These are phyloP conservation scores for Hansenula lynferdii DNA, from an alignment of 1,139 yeast genomes.

Conservation along the genomic window DNA sequence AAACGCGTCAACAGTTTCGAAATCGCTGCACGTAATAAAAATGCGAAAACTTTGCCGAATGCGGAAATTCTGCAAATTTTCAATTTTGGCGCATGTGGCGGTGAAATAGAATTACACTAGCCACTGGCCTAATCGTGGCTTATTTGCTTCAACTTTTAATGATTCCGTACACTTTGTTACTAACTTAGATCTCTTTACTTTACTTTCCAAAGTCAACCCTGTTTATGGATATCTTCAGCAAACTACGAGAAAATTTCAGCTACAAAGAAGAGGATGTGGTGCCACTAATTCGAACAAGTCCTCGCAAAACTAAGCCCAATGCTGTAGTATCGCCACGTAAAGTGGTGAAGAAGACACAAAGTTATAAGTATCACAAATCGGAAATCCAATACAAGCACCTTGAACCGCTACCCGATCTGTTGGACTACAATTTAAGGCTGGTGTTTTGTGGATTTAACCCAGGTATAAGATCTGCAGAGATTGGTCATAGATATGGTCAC, in stretches of 20 bases:
- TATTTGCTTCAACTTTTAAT: no score
- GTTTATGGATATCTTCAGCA: not conserved
- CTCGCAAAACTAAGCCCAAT: not conserved
- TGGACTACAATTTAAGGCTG: constrained; percentile 25
- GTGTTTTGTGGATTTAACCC: constrained; percentile 76
- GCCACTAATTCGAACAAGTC: no score
- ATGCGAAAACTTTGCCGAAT: no score
- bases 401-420: constrained; percentile 19
- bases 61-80: no score
- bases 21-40: no score
- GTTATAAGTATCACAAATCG: constrained; percentile 1
- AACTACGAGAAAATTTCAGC: constrained; percentile 2
- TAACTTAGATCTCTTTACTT: no score
- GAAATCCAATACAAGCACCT: constrained; percentile 8
- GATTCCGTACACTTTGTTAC: no score
- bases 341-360: not conserved
- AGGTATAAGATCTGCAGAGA: constrained; percentile 55
- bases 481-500: constrained; percentile 76
- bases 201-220: no score
- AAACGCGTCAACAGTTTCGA: no score
- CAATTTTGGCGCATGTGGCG: no score
- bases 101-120: no score
- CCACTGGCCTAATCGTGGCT: no score
- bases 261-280: constrained; percentile 1
- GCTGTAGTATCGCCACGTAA: not conserved